Percentiles rank a stretch among this genome's conserved stretches.
phyloP scores from a whole-genome alignment of 2,329 filamentous ascomycete species.

The Ophiostoma piceae region DNA sequence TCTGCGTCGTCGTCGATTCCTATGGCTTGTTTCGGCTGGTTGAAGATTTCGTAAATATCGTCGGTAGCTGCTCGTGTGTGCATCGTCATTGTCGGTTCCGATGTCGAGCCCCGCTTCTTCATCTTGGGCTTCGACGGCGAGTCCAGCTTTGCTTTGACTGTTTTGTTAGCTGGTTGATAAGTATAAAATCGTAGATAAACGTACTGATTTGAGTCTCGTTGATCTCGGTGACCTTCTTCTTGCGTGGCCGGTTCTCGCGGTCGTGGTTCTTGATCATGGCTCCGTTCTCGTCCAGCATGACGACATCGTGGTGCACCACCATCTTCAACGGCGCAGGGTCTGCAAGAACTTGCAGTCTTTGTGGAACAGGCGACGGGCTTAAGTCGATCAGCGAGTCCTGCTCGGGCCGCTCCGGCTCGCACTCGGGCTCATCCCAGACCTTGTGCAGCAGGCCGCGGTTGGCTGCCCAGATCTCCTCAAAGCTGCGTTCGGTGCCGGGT shows the following conservation, averaged over 20 bases:
- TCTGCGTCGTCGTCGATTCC: conserved; percentile 60
- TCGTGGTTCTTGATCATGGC: conserved; percentile 34
- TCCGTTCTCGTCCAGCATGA: conserved; percentile 56
- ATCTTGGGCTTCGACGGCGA: conserved; percentile 83
- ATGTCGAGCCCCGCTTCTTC: conserved; percentile 60
- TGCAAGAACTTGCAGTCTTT: conserved; percentile 32
- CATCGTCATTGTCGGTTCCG: conserved; percentile 96
- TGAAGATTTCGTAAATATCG: conserved; percentile 97
- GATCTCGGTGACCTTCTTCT: conserved; percentile 73
- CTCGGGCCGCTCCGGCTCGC: background rate
- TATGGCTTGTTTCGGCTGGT: conserved; percentile 60
- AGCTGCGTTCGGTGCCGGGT: conserved; percentile 70
- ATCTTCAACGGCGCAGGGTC: conserved; percentile 36
- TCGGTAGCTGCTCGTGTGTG: conserved; percentile 93
- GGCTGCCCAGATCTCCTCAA: conserved; percentile 83
- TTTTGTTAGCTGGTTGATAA: conserved; percentile 15
- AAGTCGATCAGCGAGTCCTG: conserved; percentile 16
- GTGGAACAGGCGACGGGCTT: conserved; percentile 28
- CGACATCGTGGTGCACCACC: conserved; percentile 41
- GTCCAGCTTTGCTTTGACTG: conserved; percentile 88
- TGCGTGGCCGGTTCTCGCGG: conserved; percentile 44
- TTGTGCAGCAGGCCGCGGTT: conserved; percentile 64
- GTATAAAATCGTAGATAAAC: too few relatives aligned
- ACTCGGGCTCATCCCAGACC: conserved; percentile 45
- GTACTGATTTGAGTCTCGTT: conserved; percentile 90